These are phyloP conservation scores for Cadophora sp. DNA, from an alignment of 2,329 filamentous ascomycete genomes.

Conservation along the genomic window DNA sequence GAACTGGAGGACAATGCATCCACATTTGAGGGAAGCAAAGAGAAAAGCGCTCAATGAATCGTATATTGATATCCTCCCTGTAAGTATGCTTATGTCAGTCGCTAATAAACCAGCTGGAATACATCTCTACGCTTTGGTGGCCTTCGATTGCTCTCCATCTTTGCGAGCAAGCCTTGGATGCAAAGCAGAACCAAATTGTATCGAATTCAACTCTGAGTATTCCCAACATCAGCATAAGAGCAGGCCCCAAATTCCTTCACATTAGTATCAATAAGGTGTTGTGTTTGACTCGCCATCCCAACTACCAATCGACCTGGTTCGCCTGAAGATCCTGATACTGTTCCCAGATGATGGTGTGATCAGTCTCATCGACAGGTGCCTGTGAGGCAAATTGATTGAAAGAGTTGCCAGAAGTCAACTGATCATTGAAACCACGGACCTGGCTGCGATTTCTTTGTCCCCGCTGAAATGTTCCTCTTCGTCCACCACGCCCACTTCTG, in stretches of 20 bases:
- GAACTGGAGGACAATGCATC: not conserved
- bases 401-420: no score
- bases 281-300: not conserved
- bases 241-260: not conserved
- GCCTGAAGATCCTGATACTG: not conserved
- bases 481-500: no score
- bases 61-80: not conserved
- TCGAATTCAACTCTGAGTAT: no score
- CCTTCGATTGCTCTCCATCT: not conserved
- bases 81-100: not conserved
- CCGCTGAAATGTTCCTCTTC: no score
- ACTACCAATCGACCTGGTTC: not conserved
- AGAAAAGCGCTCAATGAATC: not conserved
- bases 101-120: not conserved
- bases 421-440: no score
- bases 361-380: not conserved
- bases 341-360: not conserved
- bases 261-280: not conserved
- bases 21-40: not conserved
- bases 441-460: no score
- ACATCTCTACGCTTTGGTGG: not conserved
- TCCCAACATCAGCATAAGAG: not conserved
- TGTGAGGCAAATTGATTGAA: not conserved
- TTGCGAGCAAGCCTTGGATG: not conserved
- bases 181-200: no score